Conservation (phyloP, 2,329 filamentous ascomycete genomes). For the Fusarium napiforme region DNA sequence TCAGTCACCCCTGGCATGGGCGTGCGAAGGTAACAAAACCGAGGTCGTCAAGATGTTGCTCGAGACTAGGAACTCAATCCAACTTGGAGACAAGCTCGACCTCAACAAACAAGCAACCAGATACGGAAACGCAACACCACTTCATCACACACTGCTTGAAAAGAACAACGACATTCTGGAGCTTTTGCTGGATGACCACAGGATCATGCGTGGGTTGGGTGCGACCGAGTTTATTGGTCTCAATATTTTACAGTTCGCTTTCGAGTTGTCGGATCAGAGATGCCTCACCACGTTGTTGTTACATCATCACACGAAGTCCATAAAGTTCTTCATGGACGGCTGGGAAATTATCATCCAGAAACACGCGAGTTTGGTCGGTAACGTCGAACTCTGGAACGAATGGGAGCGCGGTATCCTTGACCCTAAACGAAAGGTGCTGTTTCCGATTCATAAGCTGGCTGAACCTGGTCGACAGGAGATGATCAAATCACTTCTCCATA, state of each 20-base stretch:
- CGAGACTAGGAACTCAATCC: not conserved
- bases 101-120: not conserved
- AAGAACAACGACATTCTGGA: not conserved
- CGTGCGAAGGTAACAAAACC: accelerated
- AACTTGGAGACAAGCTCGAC: not conserved
- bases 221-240: not conserved
- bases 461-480: not conserved
- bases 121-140: not conserved
- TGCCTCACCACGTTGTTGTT: not conserved
- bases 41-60: not conserved
- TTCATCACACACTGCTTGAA: not conserved
- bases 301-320: not conserved
- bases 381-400: not conserved
- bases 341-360: not conserved
- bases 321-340: not conserved
- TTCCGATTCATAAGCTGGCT: not conserved
- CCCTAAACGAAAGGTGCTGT: not conserved
- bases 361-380: no score
- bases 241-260: not conserved
- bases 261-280: not conserved
- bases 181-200: not conserved
- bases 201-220: not conserved
- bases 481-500: not conserved
- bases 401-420: not conserved
- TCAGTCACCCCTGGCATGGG: not conserved